These are phyloP conservation scores for Neopestalotiopsis rosae DNA, from an alignment of 2,329 filamentous ascomycete genomes.

Conservation along the genomic window DNA sequence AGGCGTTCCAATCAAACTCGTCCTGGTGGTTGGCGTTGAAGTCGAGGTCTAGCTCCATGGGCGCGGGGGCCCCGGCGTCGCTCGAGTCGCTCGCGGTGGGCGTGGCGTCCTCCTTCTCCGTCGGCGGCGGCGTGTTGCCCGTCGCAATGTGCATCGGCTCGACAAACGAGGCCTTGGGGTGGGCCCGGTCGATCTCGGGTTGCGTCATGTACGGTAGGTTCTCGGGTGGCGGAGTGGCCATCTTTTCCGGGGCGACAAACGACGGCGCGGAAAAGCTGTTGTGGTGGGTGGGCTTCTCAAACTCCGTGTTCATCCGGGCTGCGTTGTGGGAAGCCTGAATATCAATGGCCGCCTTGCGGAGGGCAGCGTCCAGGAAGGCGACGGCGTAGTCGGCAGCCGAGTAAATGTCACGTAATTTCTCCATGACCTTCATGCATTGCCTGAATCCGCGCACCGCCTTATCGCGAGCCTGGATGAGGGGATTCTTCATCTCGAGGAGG, in stretches of 20 bases:
- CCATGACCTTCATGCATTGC: conserved; percentile 91
- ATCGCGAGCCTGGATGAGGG: conserved; percentile 72
- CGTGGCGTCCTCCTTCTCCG: conserved; percentile 47
- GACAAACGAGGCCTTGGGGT: conserved; percentile 25
- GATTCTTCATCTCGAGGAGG: conserved; percentile 88
- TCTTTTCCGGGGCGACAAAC: conserved; percentile 30
- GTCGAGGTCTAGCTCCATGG: conserved; percentile 52
- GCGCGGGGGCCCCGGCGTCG: conserved; percentile 38
- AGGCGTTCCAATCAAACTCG: conserved; percentile 60
- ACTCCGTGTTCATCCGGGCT: conserved; percentile 31
- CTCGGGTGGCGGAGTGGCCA: conserved; percentile 59
- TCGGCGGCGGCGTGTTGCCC: conserved; percentile 50
- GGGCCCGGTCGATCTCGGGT: conserved; percentile 32
- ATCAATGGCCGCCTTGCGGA: conserved; percentile 84
- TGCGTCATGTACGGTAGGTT: conserved; percentile 47
- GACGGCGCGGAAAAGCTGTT: conserved; percentile 20
- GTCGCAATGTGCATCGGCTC: conserved; percentile 33
- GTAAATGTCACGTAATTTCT: conserved; percentile 86
- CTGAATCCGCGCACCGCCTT: conserved; percentile 81
- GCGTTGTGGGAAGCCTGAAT: conserved; percentile 48
- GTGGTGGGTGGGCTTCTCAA: conserved; percentile 24
- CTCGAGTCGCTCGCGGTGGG: conserved; percentile 51
- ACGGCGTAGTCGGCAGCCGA: conserved; percentile 96
- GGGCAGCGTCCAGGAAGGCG: conserved; percentile 89
- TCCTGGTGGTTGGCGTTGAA: conserved; percentile 46